Base-by-base conservation (phyloP, 371 early-diverging fungal species). In the Circinella minor region DNA sequence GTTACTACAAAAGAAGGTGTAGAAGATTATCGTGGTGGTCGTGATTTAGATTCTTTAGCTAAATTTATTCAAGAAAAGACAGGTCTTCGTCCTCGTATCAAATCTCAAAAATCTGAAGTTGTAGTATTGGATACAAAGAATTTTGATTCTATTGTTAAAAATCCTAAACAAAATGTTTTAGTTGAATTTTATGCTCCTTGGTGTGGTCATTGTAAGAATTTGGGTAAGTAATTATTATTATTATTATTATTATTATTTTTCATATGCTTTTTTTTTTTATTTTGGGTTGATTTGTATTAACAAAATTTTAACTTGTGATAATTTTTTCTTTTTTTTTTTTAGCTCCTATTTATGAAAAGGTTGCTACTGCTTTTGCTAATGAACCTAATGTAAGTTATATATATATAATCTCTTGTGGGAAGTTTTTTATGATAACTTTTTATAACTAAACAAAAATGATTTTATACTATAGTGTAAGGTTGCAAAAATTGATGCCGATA, bases 401-500 rank as follows among this genome's bases (percentile, higher is more conserved):
- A 27, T 27, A 27, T 27, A 27, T 27, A 27, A 27, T 57, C 20
- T 34, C 7, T 18, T 54, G 14, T 51, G 4, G 54, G 54, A 54
- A 54, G 54, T 27, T 27, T 27, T 27, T 27, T 27, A 27, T 27
- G 27, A 27, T 27, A 27, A 27, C 27, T 27, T 27, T 27, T 27
- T 27, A 27, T 27, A 27, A 27, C 27, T 15, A 55, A 55, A 0
- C 11, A 20, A 20, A n/a, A 15, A 1, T 10, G 27, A 27, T 27
- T 27, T 27, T 27, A 27, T 27, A 27, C 0, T 68, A 39, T 63
- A 86, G 82, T 88, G 89, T 73, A 79, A 92, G n/a, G 91, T 98
- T 47, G 97, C 96, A 79, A 95, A 95, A 77, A 81, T 97, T 68
- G 96, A 98, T 83, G 98, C 96, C 61, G 91, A 91, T 43, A 81